Evolutionary conservation across 2,329 filamentous ascomycete species (phyloP).

Genomic region (Mariannaea sp.): DNA sequence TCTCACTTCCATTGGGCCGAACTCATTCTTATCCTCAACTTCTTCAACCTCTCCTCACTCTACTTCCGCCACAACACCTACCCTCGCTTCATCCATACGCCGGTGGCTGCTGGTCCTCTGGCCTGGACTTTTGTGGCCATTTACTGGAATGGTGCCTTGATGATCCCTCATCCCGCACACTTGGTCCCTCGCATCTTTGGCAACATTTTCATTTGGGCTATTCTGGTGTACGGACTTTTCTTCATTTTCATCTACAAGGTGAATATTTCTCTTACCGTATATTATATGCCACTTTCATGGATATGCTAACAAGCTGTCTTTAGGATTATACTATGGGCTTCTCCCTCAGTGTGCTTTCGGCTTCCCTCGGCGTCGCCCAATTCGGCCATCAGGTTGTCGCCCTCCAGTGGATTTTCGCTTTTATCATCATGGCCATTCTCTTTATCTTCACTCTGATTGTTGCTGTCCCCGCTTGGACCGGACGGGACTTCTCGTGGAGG

Average conservation of each 20-base stretch:
- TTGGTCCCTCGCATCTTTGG: conserved; percentile 78
- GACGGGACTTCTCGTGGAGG: conserved; percentile 59
- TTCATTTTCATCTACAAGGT: conserved; percentile 77
- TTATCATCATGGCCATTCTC: conserved; percentile 77
- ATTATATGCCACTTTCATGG: too few relatives aligned
- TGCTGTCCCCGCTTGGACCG: conserved; percentile 67
- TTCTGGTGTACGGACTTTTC: conserved; percentile 75
- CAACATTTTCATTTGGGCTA: conserved; percentile 87
- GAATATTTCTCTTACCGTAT: conserved; percentile 28
- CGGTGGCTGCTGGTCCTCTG: conserved; percentile 76
- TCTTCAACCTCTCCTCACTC: conserved; percentile 76
- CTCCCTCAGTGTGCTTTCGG: conserved; percentile 71
- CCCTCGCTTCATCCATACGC: conserved; percentile 75
- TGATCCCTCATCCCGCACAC: conserved; percentile 69
- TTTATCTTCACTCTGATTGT: conserved; percentile 70
- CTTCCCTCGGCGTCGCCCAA: conserved; percentile 78
- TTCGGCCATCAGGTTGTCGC: conserved; percentile 74
- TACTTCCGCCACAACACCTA: conserved; percentile 81
- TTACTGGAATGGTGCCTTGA: conserved; percentile 88
- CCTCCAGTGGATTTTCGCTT: conserved; percentile 92
- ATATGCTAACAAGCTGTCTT: conserved; percentile 20
- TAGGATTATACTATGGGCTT: conserved; percentile 79
- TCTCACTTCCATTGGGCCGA: conserved; percentile 77
- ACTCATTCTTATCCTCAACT: conserved; percentile 77
- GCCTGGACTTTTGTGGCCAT: conserved; percentile 85